Conservation (phyloP, 2,329 filamentous ascomycete species). For the Phialophora macrospora region DNA sequence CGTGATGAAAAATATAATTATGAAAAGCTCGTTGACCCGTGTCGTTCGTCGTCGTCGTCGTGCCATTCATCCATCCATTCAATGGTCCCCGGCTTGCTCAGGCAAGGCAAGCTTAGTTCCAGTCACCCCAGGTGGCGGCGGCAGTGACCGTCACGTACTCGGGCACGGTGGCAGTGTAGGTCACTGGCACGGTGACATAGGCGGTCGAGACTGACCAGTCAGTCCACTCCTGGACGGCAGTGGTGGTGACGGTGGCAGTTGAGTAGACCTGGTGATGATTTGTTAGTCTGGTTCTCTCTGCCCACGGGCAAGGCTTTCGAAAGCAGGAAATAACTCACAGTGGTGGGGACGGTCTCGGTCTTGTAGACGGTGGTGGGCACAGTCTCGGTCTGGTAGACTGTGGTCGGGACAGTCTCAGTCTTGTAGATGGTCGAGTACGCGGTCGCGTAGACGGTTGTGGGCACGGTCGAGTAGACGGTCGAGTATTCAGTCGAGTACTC, state of each 20-base stretch:
- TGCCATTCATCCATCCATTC: background rate
- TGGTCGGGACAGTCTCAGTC: background rate
- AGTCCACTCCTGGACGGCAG: background rate
- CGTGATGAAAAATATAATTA: background rate
- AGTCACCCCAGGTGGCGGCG: conserved; percentile 10
- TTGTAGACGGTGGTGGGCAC: conserved; percentile 3
- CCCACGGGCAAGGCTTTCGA: too few species aligned
- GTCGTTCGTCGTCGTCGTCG: background rate
- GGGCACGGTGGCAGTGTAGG: background rate
- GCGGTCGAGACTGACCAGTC: background rate
- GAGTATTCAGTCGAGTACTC: conserved; percentile 14
- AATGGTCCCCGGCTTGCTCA: background rate
- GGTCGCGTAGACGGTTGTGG: conserved; percentile 6
- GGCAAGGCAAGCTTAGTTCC: background rate
- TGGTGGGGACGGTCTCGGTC: conserved; percentile 5
- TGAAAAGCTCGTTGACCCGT: background rate
- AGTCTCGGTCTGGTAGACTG: conserved; percentile 3
- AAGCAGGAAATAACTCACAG: background rate
- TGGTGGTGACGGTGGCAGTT: conserved; percentile 9
- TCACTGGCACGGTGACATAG: conserved; percentile 3
- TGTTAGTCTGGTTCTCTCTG: background rate
- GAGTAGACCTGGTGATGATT: background rate
- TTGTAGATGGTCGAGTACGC: background rate
- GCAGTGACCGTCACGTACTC: conserved; percentile 8
- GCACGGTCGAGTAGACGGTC: conserved; percentile 8